These are phyloP conservation scores for Lavandula angustifolia DNA, from an alignment of 257 asterid genomes.

Conservation along the genomic window DNA sequence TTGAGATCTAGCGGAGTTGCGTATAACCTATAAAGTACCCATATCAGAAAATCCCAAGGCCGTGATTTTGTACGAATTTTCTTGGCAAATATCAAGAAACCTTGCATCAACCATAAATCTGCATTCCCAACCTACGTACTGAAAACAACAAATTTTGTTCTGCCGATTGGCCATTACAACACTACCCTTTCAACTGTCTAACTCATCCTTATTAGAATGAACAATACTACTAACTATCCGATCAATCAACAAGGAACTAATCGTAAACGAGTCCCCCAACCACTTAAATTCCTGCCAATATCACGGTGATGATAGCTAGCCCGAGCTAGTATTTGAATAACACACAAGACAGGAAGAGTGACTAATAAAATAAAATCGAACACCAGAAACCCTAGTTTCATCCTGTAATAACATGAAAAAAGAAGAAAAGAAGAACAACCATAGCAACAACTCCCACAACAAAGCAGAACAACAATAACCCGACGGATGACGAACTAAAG, in stretches of 20 bases:
- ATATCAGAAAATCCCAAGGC: background rate
- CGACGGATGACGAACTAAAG: background rate
- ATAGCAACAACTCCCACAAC: background rate
- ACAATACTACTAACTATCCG: background rate
- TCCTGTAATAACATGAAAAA: background rate
- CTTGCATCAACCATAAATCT: background rate
- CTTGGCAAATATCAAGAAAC: background rate
- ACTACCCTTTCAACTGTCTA: background rate
- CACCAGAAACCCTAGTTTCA: slow-evolving; percentile 29
- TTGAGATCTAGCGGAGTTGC: background rate
- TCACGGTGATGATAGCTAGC: background rate
- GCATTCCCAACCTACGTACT: background rate
- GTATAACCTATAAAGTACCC: background rate
- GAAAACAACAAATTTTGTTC: background rate
- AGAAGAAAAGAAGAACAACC: background rate
- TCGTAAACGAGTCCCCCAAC: background rate
- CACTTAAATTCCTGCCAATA: slow-evolving; percentile 13
- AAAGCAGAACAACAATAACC: background rate
- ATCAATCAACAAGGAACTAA: background rate
- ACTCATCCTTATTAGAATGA: background rate
- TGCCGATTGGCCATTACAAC: background rate
- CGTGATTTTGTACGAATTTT: background rate
- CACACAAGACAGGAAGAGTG: background rate
- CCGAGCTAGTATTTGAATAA: background rate
- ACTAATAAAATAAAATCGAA: background rate